phyloP scores from a whole-genome alignment of 2,329 filamentous ascomycete genomes.

The Xylaria hypoxylon region DNA sequence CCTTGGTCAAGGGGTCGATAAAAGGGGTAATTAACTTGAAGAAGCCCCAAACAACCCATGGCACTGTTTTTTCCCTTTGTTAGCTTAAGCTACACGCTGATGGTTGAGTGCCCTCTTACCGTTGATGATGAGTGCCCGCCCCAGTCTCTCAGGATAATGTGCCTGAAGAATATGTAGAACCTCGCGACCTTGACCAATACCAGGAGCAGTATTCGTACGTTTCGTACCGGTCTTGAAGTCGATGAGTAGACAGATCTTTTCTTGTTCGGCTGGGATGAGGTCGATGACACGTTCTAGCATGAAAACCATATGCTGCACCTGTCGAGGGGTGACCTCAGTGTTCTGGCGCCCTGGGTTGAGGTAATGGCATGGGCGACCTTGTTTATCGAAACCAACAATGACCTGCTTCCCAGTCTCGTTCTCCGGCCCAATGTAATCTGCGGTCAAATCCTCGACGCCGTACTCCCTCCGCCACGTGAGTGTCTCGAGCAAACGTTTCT shows the following conservation, averaged over 20 bases:
- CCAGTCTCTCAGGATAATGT: slow-evolving; percentile 93
- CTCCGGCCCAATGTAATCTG: slow-evolving; percentile 90
- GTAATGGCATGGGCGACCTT: slow-evolving; percentile 89
- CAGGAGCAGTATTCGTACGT: slow-evolving; percentile 76
- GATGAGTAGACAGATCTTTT: slow-evolving; percentile 87
- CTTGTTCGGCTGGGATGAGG: slow-evolving; percentile 86
- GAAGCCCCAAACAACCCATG: slow-evolving; percentile 91
- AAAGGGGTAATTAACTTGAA: slow-evolving; percentile 97
- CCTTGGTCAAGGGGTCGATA: slow-evolving; percentile 91
- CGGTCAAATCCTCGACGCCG: slow-evolving; percentile 80
- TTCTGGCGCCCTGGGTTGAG: slow-evolving; percentile 92
- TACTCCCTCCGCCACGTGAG: slow-evolving; percentile 92
- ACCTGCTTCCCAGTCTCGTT: slow-evolving; percentile 98
- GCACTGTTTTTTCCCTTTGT: slow-evolving; percentile 65
- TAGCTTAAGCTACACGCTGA: slow-evolving; percentile 22
- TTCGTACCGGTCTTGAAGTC: slow-evolving; percentile 87
- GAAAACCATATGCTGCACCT: slow-evolving; percentile 93
- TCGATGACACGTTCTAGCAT: slow-evolving; percentile 94
- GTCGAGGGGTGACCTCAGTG: slow-evolving; percentile 84
- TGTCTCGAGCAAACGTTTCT: slow-evolving; percentile 82
- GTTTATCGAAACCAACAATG: slow-evolving; percentile 86
- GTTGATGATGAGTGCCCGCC: slow-evolving; percentile 89
- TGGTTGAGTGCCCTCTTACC: slow-evolving; percentile 62
- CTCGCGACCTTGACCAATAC: slow-evolving; percentile 80
- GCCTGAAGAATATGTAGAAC: slow-evolving; percentile 93